Evolutionary conservation across 2,329 filamentous ascomycete genomes (phyloP).

Genomic region (Exophiala alcalophila): DNA sequence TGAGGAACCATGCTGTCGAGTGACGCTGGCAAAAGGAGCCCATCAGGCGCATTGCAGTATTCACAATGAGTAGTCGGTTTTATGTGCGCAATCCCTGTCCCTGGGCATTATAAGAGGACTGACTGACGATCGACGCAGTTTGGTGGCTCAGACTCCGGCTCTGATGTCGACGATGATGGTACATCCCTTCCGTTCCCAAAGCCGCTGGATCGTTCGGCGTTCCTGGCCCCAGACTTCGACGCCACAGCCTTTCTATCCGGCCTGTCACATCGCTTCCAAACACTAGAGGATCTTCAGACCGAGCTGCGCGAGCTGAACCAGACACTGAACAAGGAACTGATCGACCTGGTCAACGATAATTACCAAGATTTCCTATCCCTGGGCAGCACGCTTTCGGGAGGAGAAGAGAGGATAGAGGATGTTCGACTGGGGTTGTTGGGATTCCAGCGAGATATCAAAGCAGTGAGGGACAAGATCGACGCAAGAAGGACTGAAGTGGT

Average conservation of each 20-base stretch:
- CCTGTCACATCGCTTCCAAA: conserved; percentile 84
- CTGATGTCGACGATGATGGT: conserved; percentile 55
- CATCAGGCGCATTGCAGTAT: neutral
- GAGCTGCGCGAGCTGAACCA: conserved; percentile 80
- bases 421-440: conserved; percentile 82
- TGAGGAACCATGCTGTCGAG: conserved; percentile 2
- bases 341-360: conserved; percentile 93
- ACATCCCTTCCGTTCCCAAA: conserved; percentile 79
- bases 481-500: conserved; percentile 63
- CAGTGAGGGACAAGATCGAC: conserved; percentile 64
- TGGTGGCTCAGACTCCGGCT: conserved; percentile 37
- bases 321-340: conserved; percentile 76
- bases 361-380: conserved; percentile 87
- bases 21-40: neutral
- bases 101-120: too few species aligned
- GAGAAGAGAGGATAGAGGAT: conserved; percentile 88
- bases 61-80: conserved; percentile 25
- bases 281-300: conserved; percentile 83
- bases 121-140: conserved; percentile 16
- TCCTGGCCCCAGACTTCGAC: conserved; percentile 73
- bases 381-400: conserved; percentile 76
- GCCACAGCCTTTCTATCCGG: conserved; percentile 79
- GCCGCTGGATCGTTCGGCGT: conserved; percentile 77
- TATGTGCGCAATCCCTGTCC: conserved; percentile 16
- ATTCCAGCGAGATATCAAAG: conserved; percentile 77